Evolutionary conservation across 176 grass and related monocot species (phyloP).

Genomic region (Coix lacrymajobi): DNA sequence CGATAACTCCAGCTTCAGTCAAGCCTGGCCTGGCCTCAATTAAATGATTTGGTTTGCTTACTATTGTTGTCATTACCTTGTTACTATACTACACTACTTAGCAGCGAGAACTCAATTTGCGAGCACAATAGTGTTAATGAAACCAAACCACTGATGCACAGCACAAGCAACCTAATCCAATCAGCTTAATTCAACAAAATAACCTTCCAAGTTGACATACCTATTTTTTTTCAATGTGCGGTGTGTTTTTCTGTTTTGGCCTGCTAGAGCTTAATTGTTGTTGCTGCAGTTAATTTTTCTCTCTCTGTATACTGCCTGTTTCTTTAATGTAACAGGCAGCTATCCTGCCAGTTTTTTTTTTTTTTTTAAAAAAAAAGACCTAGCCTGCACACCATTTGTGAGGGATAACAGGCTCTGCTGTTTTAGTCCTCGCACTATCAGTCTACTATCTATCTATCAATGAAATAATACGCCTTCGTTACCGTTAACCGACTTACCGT

Average conservation of each 20-base stretch:
- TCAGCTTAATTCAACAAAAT: not conserved
- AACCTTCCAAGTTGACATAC: not conserved
- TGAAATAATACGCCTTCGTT: not conserved
- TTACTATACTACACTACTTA: not conserved
- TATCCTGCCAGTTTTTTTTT: too few relatives aligned
- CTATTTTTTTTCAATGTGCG: too few relatives aligned
- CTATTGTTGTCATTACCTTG: not conserved
- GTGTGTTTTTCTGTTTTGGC: too few relatives aligned
- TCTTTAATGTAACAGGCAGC: too few relatives aligned
- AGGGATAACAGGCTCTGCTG: not conserved
- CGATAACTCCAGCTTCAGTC: not conserved
- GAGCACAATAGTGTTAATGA: not conserved
- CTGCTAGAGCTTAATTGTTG: too few relatives aligned
- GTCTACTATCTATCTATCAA: not conserved
- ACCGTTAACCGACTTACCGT: not conserved
- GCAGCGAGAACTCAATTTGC: not conserved
- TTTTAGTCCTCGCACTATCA: not conserved
- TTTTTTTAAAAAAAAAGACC: too few relatives aligned
- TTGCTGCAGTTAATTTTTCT: too few relatives aligned
- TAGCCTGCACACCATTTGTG: not conserved
- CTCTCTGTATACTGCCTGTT: too few relatives aligned
- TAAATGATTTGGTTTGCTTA: not conserved
- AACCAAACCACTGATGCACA: not conserved
- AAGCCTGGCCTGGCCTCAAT: not conserved
- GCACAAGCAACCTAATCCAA: not conserved